Conservation (phyloP, 2,329 filamentous ascomycete genomes). For the Epicoccum nigrum region DNA sequence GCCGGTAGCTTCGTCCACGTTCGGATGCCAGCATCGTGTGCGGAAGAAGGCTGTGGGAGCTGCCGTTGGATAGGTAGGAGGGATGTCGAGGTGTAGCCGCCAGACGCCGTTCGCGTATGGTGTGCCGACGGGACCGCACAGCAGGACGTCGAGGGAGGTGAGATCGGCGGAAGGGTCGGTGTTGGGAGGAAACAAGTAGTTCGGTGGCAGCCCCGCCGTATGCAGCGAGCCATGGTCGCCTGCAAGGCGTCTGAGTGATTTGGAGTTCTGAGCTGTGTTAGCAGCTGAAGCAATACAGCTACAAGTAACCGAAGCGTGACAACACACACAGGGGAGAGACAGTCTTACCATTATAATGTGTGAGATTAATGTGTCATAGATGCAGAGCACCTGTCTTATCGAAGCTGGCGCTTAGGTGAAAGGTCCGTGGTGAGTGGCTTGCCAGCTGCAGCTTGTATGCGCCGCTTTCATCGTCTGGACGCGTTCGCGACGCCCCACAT, state of each 20-base stretch:
- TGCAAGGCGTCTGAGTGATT: conserved; percentile 63
- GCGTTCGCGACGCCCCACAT: conserved; percentile 13
- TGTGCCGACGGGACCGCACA: conserved; percentile 65
- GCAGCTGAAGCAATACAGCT: conserved; percentile 7
- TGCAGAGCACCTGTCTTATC: background rate
- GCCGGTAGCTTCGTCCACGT: conserved; percentile 67
- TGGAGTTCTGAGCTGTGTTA: conserved; percentile 50
- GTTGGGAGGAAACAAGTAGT: conserved; percentile 63
- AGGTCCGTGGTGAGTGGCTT: background rate
- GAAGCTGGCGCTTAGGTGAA: background rate
- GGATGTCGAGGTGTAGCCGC: conserved; percentile 65
- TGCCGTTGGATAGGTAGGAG: conserved; percentile 59
- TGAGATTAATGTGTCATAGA: background rate
- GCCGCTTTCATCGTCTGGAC: conserved; percentile 5
- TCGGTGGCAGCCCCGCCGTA: conserved; percentile 62
- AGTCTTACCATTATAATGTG: conserved; percentile 19
- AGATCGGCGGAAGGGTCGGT: conserved; percentile 57
- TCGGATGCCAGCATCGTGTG: conserved; percentile 68
- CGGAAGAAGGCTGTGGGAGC: conserved; percentile 65
- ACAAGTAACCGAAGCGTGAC: background rate
- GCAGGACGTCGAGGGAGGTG: conserved; percentile 62
- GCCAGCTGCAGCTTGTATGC: background rate
- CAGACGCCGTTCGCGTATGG: conserved; percentile 65
- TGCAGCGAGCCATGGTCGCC: conserved; percentile 65
- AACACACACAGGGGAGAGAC: background rate